Evolutionary conservation across 352 stramenopile species (phyloP), one percentile per base, ranked within the genome.

Genomic region (Globisporangium abappressorium): DNA sequence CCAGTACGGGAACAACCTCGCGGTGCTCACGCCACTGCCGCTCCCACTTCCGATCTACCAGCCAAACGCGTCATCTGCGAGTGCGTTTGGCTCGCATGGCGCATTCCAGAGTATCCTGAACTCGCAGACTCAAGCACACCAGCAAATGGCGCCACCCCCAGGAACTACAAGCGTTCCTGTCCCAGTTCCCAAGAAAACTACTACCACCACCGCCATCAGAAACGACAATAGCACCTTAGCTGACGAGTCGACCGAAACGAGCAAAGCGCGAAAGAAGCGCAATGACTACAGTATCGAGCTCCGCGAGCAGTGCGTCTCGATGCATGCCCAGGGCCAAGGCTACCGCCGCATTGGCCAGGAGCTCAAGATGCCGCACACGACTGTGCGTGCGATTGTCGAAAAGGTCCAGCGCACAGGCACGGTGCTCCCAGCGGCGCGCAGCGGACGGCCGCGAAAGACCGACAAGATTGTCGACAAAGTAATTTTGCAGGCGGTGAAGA

Each of bases 291-390:
- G 80, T 20, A 36, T 90, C 4, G 78, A 83, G 63, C 67, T 80
- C 14, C 79, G 84, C 24, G 80, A 91, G 56, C 67, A 80, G 46
- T 91, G 82, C 57, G 79, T 92, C 20, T 57, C 66, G n/a, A 65
- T 90, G 54, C 79, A 90, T 30, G 64, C 38, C 20, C 61, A 84
- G 69, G 84, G 82, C 14, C 53, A 88, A 54, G 82, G 84, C 0
- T 92, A 87, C 53, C 79, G 82, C 9, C 75, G 75, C 59, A 91
- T 92, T 38, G 79, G 79, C 14, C 78, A 85, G 65, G 55, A 79
- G 55, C 76, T 92, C 20, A 74, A 76, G 36, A 91, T 90, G 82
- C 82, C 82, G 3, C 81, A 90, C 63, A 90, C 84, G 5, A 91
- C 80, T 12, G 84, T 92, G n/a, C 79, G 81, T 1, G 84, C 82